Conservation (phyloP, 192 early-diverging fungal species). For the Linnemannia exigua region DNA sequence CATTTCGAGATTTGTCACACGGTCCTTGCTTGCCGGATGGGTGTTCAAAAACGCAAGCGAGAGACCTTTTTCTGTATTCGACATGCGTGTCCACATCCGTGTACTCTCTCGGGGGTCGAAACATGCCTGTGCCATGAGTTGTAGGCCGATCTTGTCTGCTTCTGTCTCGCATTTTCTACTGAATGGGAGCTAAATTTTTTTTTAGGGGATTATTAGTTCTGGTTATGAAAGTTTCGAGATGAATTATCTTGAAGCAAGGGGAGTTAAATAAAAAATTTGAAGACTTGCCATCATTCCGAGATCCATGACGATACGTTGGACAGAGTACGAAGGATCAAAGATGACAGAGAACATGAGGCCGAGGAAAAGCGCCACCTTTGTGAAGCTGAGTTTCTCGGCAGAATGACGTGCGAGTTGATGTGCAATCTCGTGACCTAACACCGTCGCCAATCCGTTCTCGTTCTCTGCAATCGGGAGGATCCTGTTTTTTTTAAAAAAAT, state of each 20-base stretch:
- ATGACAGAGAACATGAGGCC: constrained; percentile 74
- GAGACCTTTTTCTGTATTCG: constrained; percentile 33
- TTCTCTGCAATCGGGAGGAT: constrained; percentile 84
- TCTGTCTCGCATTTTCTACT: constrained; percentile 92
- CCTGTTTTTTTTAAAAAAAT: constrained; percentile 47
- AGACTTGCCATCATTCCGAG: constrained; percentile 72
- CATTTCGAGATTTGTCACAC: constrained; percentile 73
- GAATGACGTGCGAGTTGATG: constrained; percentile 94
- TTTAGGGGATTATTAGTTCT: background rate
- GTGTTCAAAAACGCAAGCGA: constrained; percentile 84
- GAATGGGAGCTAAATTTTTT: constrained; percentile 73
- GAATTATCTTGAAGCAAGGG: too few relatives aligned
- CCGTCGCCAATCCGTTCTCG: constrained; percentile 93
- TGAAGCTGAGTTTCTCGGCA: constrained; percentile 89
- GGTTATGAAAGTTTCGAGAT: background rate
- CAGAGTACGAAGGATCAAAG: constrained; percentile 77
- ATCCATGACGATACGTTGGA: constrained; percentile 69
- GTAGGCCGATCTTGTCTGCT: constrained; percentile 92
- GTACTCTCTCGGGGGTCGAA: constrained; percentile 88
- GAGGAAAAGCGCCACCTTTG: constrained; percentile 71
- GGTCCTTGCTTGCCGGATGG: constrained; percentile 82
- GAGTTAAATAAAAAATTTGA: background rate
- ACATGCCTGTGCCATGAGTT: constrained; percentile 94
- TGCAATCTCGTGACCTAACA: constrained; percentile 95
- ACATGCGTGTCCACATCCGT: constrained; percentile 90